phyloP scores from a whole-genome alignment of 2,329 filamentous ascomycete genomes.

The Blastomyces percursus region DNA sequence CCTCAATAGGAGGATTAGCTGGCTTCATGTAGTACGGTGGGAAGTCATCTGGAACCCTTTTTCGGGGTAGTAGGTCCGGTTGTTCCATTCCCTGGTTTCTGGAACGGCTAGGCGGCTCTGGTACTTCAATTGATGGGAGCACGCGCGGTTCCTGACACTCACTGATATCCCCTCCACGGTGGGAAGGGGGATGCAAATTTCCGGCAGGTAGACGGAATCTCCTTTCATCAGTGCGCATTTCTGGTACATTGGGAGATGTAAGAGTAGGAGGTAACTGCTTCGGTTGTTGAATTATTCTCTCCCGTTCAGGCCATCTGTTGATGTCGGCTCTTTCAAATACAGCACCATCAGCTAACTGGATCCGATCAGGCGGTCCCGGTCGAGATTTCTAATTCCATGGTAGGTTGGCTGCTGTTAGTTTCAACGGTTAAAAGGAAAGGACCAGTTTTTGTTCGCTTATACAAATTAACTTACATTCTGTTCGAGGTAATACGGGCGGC shows the following conservation, averaged over 20 bases:
- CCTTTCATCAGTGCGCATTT: neutral
- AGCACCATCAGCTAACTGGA: constrained; percentile 17
- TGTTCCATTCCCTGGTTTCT: constrained; percentile 18
- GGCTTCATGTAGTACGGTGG: constrained; percentile 14
- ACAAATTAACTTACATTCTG: neutral
- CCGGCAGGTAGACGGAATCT: neutral
- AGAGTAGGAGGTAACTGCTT: neutral
- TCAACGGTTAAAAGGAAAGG: neutral
- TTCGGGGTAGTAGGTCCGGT: constrained; percentile 20
- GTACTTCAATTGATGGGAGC: constrained; percentile 29
- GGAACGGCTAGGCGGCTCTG: constrained; percentile 16
- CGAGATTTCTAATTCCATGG: constrained; percentile 6
- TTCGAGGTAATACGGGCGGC: neutral
- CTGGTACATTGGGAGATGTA: neutral
- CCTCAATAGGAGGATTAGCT: constrained; percentile 14
- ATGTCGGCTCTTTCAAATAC: constrained; percentile 16
- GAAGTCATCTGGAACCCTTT: constrained; percentile 21
- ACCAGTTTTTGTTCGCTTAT: neutral
- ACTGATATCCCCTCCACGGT: constrained; percentile 7
- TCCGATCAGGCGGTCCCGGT: constrained; percentile 13
- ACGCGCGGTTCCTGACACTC: constrained; percentile 21
- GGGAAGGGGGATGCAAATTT: neutral
- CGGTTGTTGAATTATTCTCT: neutral
- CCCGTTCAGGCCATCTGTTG: neutral
- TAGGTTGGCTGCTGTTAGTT: constrained; percentile 5